Base-by-base conservation (phyloP, 179 eudicot species). In the Silene coronaria region DNA sequence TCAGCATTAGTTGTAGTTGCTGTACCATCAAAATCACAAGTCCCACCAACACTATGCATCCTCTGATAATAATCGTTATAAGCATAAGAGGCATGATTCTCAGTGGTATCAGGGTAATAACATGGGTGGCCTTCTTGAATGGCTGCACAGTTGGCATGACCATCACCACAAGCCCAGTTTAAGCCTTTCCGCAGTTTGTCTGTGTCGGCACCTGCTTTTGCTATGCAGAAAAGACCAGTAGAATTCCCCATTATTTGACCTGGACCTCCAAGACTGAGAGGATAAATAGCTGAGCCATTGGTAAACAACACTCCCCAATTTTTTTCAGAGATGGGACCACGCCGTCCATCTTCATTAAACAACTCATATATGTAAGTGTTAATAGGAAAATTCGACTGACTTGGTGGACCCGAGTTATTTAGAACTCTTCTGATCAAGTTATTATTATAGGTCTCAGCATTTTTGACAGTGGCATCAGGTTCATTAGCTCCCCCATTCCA, bases 131-230 rank as follows among this genome's bases (percentile, higher is more conserved):
- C 95, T 51, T 80, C 58, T 78, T 95, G 99, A 84, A 95, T 86
- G 59, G 93, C 91, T 26, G 82, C 71, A 73, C 99, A 95, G 65
- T 92, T 84, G 42, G 97, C 99, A 70, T 78, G 88, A 46, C 95
- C 97, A 2, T 77, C 87, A 16, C 97, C 97, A 75, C 99, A 95
- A 76, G 99, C 99, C 97, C 97, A 95, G 79, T 87, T 83, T 79
- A 90, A 78, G 28, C 93, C 96, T 72, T 69, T 79, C 78, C 82
- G 80, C 85, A 93, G 75, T 74, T 85, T 80, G 38, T 83, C 83
- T 28, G 83, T 62, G 70, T 90, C 90, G 0, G 91, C 91, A 67
- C 84, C 88, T 74, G 62, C 72, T 80, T 80, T 87, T 7, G 91
- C 91, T 3, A 93, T 67, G 77, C 97, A 93, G 80, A 91, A 93